phyloP scores from a whole-genome alignment of 164 flowering plant species.

The Vitis amurensis region DNA sequence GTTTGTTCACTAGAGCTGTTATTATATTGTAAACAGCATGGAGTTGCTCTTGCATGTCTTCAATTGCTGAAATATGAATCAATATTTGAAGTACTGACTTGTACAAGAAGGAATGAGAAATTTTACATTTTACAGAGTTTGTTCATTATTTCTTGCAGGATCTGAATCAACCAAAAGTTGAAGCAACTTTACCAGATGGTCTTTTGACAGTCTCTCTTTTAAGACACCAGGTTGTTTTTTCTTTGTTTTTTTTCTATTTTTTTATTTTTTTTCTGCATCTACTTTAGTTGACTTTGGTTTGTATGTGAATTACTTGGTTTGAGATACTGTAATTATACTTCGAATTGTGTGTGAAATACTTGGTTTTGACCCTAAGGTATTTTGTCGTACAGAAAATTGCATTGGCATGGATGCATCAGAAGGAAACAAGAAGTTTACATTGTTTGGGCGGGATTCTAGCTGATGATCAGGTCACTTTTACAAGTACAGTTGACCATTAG shows the following conservation, averaged over 20 bases:
- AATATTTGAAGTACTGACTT: constrained; percentile 1
- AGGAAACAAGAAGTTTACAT: constrained; percentile 65
- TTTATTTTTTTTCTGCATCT: neutral
- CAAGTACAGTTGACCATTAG: constrained; percentile 2
- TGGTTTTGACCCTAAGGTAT: neutral
- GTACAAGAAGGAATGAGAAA: neutral
- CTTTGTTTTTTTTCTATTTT: neutral
- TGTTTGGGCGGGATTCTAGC: constrained; percentile 96
- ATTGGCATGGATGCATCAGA: constrained; percentile 90
- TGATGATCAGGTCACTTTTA: constrained; percentile 83
- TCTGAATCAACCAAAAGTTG: constrained; percentile 74
- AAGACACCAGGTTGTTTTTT: constrained; percentile 76
- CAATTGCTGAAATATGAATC: neutral
- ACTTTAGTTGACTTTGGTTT: too few species aligned
- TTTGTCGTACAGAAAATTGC: constrained; percentile 76
- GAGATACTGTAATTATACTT: too few species aligned
- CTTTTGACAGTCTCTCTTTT: constrained; percentile 76
- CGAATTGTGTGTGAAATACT: neutral
- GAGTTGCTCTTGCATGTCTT: neutral
- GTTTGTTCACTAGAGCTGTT: too few species aligned
- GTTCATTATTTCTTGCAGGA: constrained; percentile 45
- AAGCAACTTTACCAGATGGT: constrained; percentile 71
- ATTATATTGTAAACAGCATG: too few species aligned
- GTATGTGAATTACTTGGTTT: too few species aligned
- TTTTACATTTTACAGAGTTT: constrained; percentile 5